These are phyloP conservation scores for Vicia faba DNA, from an alignment of 306 rosid species.

Conservation along the genomic window DNA sequence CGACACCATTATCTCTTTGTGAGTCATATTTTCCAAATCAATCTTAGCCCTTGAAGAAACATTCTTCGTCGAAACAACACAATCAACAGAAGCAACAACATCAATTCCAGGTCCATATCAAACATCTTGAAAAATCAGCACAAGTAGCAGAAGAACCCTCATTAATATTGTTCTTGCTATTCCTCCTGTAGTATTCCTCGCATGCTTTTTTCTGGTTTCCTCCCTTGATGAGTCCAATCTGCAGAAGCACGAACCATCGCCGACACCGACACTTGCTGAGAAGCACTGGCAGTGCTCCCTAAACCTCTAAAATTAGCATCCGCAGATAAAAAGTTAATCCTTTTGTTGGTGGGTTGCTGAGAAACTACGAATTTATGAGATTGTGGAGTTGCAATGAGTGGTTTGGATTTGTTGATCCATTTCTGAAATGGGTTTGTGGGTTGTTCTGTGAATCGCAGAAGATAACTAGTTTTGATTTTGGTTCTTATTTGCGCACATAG, in stretches of 20 bases:
- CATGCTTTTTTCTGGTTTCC: slow-evolving; percentile 65
- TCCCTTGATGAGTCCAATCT: slow-evolving; percentile 64
- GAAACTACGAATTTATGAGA: slow-evolving; percentile 55
- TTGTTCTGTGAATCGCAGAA: too few species aligned
- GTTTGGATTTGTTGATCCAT: slow-evolving; percentile 77
- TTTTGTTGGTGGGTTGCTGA: slow-evolving; percentile 48
- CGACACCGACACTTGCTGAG: slow-evolving; percentile 88
- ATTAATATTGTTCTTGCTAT: slow-evolving; percentile 12
- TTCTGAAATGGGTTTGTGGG: slow-evolving; percentile 51
- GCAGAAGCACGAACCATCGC: slow-evolving; percentile 84
- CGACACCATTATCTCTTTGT: slow-evolving; percentile 70
- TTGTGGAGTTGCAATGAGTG: slow-evolving; percentile 74
- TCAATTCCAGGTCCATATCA: slow-evolving; percentile 98
- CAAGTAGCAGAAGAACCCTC: slow-evolving; percentile 44
- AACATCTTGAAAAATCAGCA: slow-evolving; percentile 83
- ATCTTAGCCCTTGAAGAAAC: slow-evolving; percentile 65
- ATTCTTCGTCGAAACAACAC: slow-evolving; percentile 70
- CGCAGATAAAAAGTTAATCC: slow-evolving; percentile 54
- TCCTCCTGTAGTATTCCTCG: slow-evolving; percentile 18
- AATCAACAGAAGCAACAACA: slow-evolving; percentile 80
- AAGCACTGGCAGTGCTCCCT: slow-evolving; percentile 77
- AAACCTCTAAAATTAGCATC: slow-evolving; percentile 70
- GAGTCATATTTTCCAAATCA: slow-evolving; percentile 62
- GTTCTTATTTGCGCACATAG: slow-evolving; percentile 53
- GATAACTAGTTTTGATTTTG: slow-evolving; percentile 60